Evolutionary conservation across 495 filamentous ascomycete species (phyloP), one percentile per base, ranked within the genome.

Genomic region (Bacidia gigantensis): DNA sequence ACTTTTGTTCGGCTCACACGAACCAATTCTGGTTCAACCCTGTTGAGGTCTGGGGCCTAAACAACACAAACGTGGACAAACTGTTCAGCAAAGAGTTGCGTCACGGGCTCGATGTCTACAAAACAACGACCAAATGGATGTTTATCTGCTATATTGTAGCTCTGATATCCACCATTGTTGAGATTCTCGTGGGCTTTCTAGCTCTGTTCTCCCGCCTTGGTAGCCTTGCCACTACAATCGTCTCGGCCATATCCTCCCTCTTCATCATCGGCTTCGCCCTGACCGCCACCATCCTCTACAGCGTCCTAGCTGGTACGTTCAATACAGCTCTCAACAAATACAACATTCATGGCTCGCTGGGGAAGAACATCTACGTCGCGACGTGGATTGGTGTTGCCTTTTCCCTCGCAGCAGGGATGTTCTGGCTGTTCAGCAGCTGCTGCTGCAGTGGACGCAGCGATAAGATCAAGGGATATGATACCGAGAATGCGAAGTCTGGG

Each of bases 401-500:
- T 65, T 79, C 83, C 43, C 58, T 87, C 21, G 85, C 62, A 45
- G 80, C 80, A 12, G 74, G 74, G 52, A 58, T 94, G 59, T 95
- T 95, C 82, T 97, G 90, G 90, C 70, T 85, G 58, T 79, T 94
- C 67, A 86, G 80, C 66, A 73, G 80, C 51, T 96, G 90, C 83
- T 96, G 89, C 80, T 95, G 90, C 73, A 75, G 72, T 52, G 79
- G 79, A 18, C n/a, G 55, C 53, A 65, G 58, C 56, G 59, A 61
- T 29, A 51, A 40, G 50, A 61, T 61, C 50, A 61, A 61, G 47
- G 62, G 64, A 48, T 64, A 55, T 29, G 51, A 48, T 44, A 48
- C 29, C 26, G 40, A 52, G 55, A 55, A 61, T 55, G 52, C 53
- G 18, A 49, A 40, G 26, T 12, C 22, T 17, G 47, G 47, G 17